Evolutionary conservation across 139 green algal species (phyloP).

Genomic region (Pseudopediastrum boryanum): DNA sequence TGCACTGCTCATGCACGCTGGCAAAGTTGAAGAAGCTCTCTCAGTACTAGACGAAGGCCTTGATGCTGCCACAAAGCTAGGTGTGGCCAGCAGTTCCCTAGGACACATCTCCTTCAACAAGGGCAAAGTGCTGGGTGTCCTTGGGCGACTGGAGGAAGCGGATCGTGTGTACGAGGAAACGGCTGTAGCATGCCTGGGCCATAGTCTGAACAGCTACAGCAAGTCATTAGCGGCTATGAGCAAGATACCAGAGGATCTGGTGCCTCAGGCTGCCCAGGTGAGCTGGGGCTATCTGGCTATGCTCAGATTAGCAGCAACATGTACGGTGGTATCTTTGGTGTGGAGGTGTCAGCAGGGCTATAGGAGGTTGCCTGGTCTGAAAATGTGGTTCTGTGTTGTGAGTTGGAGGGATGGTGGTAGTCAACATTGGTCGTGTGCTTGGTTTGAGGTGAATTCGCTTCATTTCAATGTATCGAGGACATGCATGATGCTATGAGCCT

Average conservation of each 20-base stretch:
- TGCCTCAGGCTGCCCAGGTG: neutral
- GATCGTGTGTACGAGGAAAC: conserved; percentile 41
- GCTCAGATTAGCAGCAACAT: neutral
- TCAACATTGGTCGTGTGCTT: no score
- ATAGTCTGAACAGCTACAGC: conserved; percentile 44
- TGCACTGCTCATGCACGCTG: conserved; percentile 57
- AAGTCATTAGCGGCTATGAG: conserved; percentile 45
- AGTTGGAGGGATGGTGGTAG: neutral
- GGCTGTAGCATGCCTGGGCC: conserved; percentile 16
- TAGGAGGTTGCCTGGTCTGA: neutral
- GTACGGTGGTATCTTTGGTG: neutral
- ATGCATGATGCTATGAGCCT: no score
- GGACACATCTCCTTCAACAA: conserved; percentile 60
- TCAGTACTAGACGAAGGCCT: conserved; percentile 26
- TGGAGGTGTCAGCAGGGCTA: neutral
- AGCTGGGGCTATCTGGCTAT: neutral
- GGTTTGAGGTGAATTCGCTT: no score
- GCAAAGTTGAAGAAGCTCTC: conserved; percentile 32
- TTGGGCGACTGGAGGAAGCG: conserved; percentile 47
- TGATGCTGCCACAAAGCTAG: neutral
- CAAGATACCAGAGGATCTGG: neutral
- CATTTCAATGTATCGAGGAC: no score
- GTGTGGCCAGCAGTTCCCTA: neutral
- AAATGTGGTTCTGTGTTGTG: neutral
- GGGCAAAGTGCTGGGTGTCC: conserved; percentile 58